Base-by-base conservation (phyloP, 176 grass and related monocot genomes). In the Otatea glauca region DNA sequence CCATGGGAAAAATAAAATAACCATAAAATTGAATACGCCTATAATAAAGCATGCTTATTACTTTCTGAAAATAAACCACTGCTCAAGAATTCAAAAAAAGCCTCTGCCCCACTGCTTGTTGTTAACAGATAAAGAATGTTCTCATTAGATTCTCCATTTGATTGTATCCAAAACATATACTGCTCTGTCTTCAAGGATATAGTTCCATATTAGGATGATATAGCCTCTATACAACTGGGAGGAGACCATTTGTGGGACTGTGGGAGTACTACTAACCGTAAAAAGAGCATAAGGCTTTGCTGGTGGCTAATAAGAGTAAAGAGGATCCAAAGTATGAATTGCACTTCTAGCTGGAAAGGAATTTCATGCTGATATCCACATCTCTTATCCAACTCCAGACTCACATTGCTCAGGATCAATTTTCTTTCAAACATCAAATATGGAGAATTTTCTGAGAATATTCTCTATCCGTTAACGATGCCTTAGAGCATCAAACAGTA, bases 71-170 rank as follows among this genome's bases (percentile, higher is more conserved):
- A 9, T 23, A 50, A 79, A 47, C 23, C 48, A 59, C 59, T 14
- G 5, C 53, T 43, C 12, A 17, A 29, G 44, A 86, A 70, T 87
- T 58, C 68, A 79, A 75, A 38, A 44, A 10, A 84, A 80, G 70
- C 63, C 20, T 80, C 76, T 91, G 51, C 54, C 10, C 21, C 61
- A 65, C 41, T 45, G 32, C 59, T 79, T 59, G 51, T 64, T 87
- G 89, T 91, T 84, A 91, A 87, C 85, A 79, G 80, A 80, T 91
- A 91, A 74, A 91, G 89, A 91, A 91, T 91, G 65, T 87, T 70
- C 89, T 80, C 89, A 87, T 91, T 54, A 91, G 76, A 91, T 91
- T 91, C 85, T 87, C 89, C 85, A 68, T 65, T 87, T 87, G 89
- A 84, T 20, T 84, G 50, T 55, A 63, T 84, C 34, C 62, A 69